Percentiles rank a stretch among this genome's conserved stretches.
These are phyloP conservation scores for Tuber umbilicatum DNA, from an alignment of 495 filamentous ascomycete species.

Conservation along the genomic window DNA sequence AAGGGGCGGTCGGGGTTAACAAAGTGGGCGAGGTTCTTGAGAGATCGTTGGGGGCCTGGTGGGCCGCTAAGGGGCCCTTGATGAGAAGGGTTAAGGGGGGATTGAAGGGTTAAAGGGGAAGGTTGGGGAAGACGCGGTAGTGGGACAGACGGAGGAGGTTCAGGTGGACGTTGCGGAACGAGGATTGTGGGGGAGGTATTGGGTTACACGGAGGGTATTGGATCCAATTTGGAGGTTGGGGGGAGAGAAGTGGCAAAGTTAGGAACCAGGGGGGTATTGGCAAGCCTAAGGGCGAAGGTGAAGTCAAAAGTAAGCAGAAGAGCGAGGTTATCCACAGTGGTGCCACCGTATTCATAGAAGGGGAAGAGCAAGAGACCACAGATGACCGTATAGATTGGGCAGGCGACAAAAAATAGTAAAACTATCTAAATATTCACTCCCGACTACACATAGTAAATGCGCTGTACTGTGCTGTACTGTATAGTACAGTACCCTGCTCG, in stretches of 20 bases:
- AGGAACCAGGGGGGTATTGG: background rate
- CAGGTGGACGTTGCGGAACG: slow-evolving; percentile 22
- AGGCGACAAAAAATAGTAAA: background rate
- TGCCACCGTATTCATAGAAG: no score
- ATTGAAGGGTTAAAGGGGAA: slow-evolving; percentile 52
- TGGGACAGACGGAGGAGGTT: slow-evolving; percentile 20
- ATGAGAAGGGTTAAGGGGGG: slow-evolving; percentile 48
- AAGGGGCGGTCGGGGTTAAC: no score
- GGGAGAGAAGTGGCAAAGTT: slow-evolving; percentile 9
- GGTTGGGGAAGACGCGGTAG: slow-evolving; percentile 45
- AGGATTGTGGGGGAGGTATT: slow-evolving; percentile 18
- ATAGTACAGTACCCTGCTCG: no score
- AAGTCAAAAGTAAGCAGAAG: background rate
- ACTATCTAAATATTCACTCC: background rate
- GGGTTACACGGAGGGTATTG: slow-evolving; percentile 26
- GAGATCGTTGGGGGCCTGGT: slow-evolving; percentile 47
- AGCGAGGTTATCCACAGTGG: no score
- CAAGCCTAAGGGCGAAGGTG: background rate
- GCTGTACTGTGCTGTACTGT: background rate
- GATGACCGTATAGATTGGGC: background rate
- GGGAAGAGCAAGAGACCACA: background rate
- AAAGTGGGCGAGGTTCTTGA: slow-evolving; percentile 48
- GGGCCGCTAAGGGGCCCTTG: slow-evolving; percentile 55
- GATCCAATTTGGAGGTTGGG: slow-evolving; percentile 19
- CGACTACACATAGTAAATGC: background rate